Conservation (phyloP, 1,284 basidiomycete species). For the Taiwanofungus camphoratus region DNA sequence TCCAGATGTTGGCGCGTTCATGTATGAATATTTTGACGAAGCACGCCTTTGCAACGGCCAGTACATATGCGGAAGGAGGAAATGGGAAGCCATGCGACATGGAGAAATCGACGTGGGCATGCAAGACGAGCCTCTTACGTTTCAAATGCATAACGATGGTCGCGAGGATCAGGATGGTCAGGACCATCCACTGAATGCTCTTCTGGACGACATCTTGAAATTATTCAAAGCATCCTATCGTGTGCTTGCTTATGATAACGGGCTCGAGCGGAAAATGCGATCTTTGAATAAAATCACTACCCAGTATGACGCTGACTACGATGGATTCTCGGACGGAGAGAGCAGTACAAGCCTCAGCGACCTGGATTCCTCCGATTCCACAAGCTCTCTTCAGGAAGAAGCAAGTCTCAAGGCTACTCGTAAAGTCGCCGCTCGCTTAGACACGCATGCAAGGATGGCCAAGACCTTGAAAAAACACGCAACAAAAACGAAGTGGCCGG, state of each 20-base stretch:
- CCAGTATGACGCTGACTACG: background rate
- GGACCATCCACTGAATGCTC: background rate
- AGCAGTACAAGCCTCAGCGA: too few relatives aligned
- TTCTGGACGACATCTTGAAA: background rate
- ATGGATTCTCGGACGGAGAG: too few relatives aligned
- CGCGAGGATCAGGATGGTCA: background rate
- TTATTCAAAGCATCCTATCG: background rate
- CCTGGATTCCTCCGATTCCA: background rate
- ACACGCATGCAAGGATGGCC: background rate
- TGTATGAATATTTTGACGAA: background rate
- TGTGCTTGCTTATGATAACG: background rate
- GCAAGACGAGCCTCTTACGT: background rate
- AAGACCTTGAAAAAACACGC: background rate
- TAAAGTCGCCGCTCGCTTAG: background rate
- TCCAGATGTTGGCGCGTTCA: background rate
- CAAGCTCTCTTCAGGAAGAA: background rate
- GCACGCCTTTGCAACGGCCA: background rate
- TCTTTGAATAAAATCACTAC: background rate
- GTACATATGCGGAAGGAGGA: background rate
- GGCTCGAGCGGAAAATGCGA: background rate
- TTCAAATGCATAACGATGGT: background rate
- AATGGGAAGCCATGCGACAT: background rate
- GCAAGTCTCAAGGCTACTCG: background rate
- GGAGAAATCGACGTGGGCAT: background rate
- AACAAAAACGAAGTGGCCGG: background rate